phyloP scores from a whole-genome alignment of 2,329 filamentous ascomycete species.

The Botrytis fragariae region DNA sequence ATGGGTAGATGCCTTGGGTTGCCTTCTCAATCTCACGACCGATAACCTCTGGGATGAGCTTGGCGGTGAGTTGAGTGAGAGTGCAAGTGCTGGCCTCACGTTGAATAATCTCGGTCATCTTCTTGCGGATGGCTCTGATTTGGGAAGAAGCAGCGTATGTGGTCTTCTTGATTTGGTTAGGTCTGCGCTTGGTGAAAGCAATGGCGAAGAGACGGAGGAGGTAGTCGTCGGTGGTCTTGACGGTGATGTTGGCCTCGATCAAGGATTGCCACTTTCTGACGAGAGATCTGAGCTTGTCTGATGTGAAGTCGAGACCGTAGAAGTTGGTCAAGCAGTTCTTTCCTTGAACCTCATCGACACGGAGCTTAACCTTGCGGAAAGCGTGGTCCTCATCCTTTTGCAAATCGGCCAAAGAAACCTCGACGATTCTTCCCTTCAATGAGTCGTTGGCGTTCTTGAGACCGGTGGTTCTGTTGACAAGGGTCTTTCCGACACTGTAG shows the following conservation, averaged over 20 bases:
- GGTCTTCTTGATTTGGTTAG: constrained; percentile 99
- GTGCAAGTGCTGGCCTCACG: constrained; percentile 94
- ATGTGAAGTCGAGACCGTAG: constrained; percentile 99
- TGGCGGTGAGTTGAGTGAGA: constrained; percentile 92
- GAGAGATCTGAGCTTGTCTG: constrained; percentile 98
- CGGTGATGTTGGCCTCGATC: constrained; percentile 98
- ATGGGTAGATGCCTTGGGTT: constrained; percentile 98
- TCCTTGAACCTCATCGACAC: constrained; percentile 98
- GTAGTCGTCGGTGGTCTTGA: constrained; percentile 99
- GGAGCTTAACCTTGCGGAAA: constrained; percentile 99
- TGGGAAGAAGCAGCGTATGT: constrained; percentile 97
- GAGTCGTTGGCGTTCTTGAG: constrained; percentile 99
- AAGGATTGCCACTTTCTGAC: constrained; percentile 99
- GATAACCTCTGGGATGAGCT: constrained; percentile 99
- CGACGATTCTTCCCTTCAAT: constrained; percentile 97
- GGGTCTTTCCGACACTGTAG: constrained; percentile 94
- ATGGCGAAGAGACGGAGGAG: constrained; percentile 98
- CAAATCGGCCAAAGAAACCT: constrained; percentile 97
- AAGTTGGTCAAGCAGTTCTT: constrained; percentile 99
- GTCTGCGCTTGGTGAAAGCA: constrained; percentile 97
- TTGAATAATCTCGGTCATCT: constrained; percentile 99
- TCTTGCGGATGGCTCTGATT: constrained; percentile 96
- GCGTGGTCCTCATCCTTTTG: constrained; percentile 99
- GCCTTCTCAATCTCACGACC: constrained; percentile 99
- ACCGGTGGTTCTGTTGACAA: constrained; percentile 99